Evolutionary conservation across 441 rosid genomes (phyloP), one percentile per base, ranked within the genome.

Genomic region (Eruca vesicaria): DNA sequence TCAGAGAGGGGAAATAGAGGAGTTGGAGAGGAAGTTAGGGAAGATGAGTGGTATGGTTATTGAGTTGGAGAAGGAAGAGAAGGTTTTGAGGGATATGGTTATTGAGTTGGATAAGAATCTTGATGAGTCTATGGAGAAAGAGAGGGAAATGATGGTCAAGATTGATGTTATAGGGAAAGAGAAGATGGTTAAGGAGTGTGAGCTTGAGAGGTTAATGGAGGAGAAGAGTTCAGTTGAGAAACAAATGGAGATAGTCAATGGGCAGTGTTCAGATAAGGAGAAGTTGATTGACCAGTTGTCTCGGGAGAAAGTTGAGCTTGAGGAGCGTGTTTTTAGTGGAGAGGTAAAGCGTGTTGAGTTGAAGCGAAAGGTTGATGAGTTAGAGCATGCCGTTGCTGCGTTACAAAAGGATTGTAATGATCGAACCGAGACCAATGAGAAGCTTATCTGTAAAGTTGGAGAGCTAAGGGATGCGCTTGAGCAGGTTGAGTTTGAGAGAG

Each of bases 261-360:
- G 9, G 70, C 78, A 82, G 69, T n/a, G 84, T 18, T 74, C 62
- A 63, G 81, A 68, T 9, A 83, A 78, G 80, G 79, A 80, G 52
- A 76, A 63, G 19, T 66, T 79, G 65, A 71, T 82, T 65, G 68
- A 71, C 63, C 73, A 81, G 19, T 67, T 84, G 78, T 63, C 82
- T n/a, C 53, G 63, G 52, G 85, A 86, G 73, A 92, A 83, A 57
- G 52, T 20, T 20, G 88, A 88, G 82, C 75, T 87, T 6, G 87
- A 87, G 78, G 88, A 63, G 71, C 72, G 52, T 7, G 81, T 77
- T 71, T 63, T 21, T 68, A 21, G 66, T 20, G 77, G 58, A 66
- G 89, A 89, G 77, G 73, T 26, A 23, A 85, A 88, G 67, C 82
- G 82, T 75, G 71, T 43, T 12, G 81, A 72, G 68, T 50, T 88